Evolutionary conservation across 2,329 filamentous ascomycete species (phyloP).

Genomic region (Aschersonia sp.): DNA sequence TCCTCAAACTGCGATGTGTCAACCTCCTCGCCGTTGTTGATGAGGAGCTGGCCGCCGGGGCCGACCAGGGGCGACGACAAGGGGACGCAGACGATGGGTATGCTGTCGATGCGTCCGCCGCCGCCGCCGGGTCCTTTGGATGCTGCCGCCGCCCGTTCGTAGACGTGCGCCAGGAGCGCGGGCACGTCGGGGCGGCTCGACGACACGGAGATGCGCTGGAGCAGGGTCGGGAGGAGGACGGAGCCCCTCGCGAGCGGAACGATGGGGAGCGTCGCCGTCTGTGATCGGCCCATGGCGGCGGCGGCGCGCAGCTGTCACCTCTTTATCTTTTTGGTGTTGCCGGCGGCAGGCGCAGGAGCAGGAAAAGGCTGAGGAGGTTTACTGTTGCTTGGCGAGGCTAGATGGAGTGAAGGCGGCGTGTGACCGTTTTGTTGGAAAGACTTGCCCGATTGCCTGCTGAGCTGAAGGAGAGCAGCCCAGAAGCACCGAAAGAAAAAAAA

Average conservation of each 20-base stretch:
- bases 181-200: constrained; percentile 73
- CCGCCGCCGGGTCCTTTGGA: constrained; percentile 44
- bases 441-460: too few relatives aligned
- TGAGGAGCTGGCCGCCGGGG: constrained; percentile 59
- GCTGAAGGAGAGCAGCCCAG: too few relatives aligned
- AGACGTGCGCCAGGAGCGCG: constrained; percentile 72
- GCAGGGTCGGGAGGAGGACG: constrained; percentile 74
- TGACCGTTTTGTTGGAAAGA: too few relatives aligned
- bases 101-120: constrained; percentile 43
- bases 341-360: too few relatives aligned
- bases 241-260: constrained; percentile 69
- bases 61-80: constrained; percentile 62
- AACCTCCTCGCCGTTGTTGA: constrained; percentile 46
- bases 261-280: constrained; percentile 48
- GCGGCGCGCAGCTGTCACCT: background rate
- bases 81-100: constrained; percentile 80
- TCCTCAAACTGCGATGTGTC: constrained; percentile 26
- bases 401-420: too few relatives aligned
- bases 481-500: too few relatives aligned
- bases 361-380: too few relatives aligned
- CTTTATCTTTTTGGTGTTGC: too few relatives aligned
- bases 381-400: too few relatives aligned
- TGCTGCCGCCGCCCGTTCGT: constrained; percentile 50
- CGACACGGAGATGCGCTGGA: constrained; percentile 70
- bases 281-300: constrained; percentile 21